Conservation (phyloP, 208 protist species). For the Angomonas desouzai region DNA sequence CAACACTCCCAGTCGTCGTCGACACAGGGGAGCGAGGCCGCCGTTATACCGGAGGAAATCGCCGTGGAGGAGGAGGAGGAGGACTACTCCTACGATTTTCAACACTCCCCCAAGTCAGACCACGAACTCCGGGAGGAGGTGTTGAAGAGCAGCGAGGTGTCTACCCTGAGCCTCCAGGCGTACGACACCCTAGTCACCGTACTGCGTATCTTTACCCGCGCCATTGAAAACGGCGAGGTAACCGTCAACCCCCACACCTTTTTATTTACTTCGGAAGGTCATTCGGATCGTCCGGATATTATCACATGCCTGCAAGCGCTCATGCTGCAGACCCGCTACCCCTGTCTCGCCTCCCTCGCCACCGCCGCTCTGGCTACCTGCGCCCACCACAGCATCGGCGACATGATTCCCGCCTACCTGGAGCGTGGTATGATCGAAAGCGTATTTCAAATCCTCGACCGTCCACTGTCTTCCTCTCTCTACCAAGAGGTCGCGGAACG, state of each 20-base stretch:
- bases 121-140: constrained; percentile 9
- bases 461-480: constrained; percentile 10
- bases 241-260: constrained; percentile 58
- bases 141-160: constrained; percentile 12
- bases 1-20: no score
- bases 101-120: constrained; percentile 4
- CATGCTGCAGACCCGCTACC: constrained; percentile 53
- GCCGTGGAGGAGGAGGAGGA: background rate
- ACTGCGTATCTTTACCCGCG: constrained; percentile 45
- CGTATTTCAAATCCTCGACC: constrained; percentile 41
- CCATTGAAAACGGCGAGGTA: constrained; percentile 33
- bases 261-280: constrained; percentile 35
- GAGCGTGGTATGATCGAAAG: constrained; percentile 73
- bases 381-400: constrained; percentile 77
- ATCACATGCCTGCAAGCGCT: constrained; percentile 57
- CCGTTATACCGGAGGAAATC: background rate
- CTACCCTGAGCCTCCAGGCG: constrained; percentile 33
- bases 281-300: constrained; percentile 32
- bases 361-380: constrained; percentile 60
- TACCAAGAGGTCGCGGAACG: background rate
- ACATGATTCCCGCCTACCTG: constrained; percentile 73
- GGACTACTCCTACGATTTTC: background rate
- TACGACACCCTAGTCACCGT: constrained; percentile 48
- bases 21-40: constrained; percentile 9
- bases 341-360: constrained; percentile 36